Base-by-base conservation (phyloP, 169 alveolate species). In the Plasmodium yoelii region DNA sequence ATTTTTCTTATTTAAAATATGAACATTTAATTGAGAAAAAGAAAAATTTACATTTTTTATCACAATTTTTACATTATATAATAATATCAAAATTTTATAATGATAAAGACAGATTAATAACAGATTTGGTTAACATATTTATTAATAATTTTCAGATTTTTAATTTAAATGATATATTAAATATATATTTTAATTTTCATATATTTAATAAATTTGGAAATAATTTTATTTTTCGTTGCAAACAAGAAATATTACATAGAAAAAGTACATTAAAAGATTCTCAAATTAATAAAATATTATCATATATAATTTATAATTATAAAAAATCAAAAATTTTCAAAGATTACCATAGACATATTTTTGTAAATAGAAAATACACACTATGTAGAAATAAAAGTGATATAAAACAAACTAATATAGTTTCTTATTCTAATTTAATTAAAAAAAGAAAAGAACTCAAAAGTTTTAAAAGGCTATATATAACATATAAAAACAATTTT, bases 1-100 rank as follows among this genome's bases (percentile, higher is more conserved):
- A 77, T 68, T 15, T 64, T 22, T 42, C 89, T 18, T 77, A 77
- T 64, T 64, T 77, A 69, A 69, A 63, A 57, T 49, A 64, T 69
- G 26, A 63, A 8, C 15, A 63, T 15, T 49, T 77, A 9, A 26
- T n/a, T 7, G 80, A 77, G 39, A 77, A 56, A 68, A 77, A 77
- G 56, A 65, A 64, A 22, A 68, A 63, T 57, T 9, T 65, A 10
- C 26, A 77, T 18, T 64, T 77, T 39, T 64, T 77, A 34, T 44
- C 57, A 13, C 64, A 15, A 46, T 53, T 77, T 47, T 34, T 77
- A 13, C 59, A 77, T 34, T 77, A 64, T 57, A 13, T 77, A 64
- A 47, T 77, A 28, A 46, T 63, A 8, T 65, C 63, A 51, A 77
- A 77, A 56, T 77, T 64, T 77, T 13, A 65, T 22, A 59, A 64